phyloP scores from a whole-genome alignment of 352 stramenopile species.

The Phytophthora lateralis region DNA sequence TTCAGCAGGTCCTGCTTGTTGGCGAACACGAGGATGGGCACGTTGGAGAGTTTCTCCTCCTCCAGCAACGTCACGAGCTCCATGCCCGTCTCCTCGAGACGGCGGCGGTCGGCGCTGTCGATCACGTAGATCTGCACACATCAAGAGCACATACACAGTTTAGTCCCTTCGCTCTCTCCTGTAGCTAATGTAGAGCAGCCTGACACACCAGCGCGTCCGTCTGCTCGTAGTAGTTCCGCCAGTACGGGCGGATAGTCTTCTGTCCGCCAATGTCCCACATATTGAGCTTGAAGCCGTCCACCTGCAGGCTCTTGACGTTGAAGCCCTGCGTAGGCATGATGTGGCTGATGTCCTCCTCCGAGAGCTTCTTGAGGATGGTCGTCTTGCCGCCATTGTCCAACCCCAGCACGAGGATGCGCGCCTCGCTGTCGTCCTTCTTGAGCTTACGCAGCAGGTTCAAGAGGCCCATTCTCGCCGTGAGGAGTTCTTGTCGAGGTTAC shows the following conservation, averaged over 20 bases:
- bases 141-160: conserved; percentile 6
- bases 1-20: conserved; percentile 98
- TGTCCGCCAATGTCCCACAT: conserved; percentile 99
- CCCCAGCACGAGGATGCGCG: conserved; percentile 94
- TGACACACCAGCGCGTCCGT: conserved; percentile 89
- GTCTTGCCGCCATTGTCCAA: conserved; percentile 97
- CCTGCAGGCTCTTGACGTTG: conserved; percentile 96
- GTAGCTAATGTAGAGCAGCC: background rate
- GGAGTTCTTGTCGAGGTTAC: background rate
- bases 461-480: conserved; percentile 78
- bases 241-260: conserved; percentile 98
- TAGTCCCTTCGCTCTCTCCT: background rate
- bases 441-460: conserved; percentile 95
- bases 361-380: conserved; percentile 97
- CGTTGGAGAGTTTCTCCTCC: conserved; percentile 93
- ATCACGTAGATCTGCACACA: conserved; percentile 93
- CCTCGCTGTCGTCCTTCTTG: conserved; percentile 95
- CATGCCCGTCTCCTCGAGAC: conserved; percentile 93
- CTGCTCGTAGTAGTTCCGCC: conserved; percentile 99
- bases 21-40: conserved; percentile 95
- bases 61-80: conserved; percentile 94
- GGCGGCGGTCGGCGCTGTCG: conserved; percentile 91
- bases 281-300: conserved; percentile 97
- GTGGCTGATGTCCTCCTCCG: conserved; percentile 93
- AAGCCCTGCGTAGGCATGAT: conserved; percentile 96